Conservation (phyloP, 1,139 yeast genomes). For the Magnusiomyces fungicola region DNA sequence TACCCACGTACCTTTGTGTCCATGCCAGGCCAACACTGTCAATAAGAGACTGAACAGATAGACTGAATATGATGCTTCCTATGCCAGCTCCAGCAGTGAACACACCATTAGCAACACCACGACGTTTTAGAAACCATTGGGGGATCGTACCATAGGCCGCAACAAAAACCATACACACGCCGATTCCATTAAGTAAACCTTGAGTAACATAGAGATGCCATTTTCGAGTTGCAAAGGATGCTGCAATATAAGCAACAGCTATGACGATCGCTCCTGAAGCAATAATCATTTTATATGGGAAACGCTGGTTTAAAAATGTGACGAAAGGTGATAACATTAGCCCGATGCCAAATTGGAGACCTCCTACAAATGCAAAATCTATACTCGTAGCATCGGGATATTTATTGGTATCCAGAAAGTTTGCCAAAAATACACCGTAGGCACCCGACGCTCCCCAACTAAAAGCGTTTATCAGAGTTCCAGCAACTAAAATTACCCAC, state of each 20-base stretch:
- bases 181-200: conserved; percentile 57
- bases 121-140: conserved; percentile 51
- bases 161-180: conserved; percentile 52
- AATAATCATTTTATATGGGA: conserved; percentile 38
- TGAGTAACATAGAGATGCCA: conserved; percentile 67
- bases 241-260: conserved; percentile 52
- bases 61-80: conserved; percentile 31
- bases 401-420: conserved; percentile 41
- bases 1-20: conserved; percentile 58
- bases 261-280: conserved; percentile 45
- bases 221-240: conserved; percentile 52
- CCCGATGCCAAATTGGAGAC: conserved; percentile 52
- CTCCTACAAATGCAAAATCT: conserved; percentile 66
- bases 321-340: conserved; percentile 52
- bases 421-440: conserved; percentile 60
- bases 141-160: conserved; percentile 54
- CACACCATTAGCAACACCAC: conserved; percentile 51
- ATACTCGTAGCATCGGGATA: conserved; percentile 52
- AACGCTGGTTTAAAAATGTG: conserved; percentile 32
- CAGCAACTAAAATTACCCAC: conserved; percentile 58
- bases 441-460: conserved; percentile 75
- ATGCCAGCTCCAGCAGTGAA: conserved; percentile 33
- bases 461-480: conserved; percentile 45
- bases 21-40: conserved; percentile 51
- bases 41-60: conserved; percentile 36